phyloP scores from a whole-genome alignment of 2,329 filamentous ascomycete genomes.

The Fusarium drepaniforme region DNA sequence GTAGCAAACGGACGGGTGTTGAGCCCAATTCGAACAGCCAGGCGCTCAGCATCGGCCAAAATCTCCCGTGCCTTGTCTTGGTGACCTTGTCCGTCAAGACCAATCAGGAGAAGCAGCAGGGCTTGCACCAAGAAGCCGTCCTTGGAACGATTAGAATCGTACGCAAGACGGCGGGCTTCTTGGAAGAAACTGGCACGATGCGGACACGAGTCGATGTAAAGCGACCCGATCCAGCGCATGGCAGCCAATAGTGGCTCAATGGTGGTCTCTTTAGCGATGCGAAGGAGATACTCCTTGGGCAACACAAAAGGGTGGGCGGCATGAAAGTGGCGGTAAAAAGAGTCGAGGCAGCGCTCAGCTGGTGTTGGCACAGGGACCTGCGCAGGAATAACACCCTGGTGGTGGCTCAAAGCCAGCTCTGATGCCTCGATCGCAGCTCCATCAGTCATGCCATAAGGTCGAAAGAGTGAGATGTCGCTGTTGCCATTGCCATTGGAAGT shows the following conservation, averaged over 20 bases:
- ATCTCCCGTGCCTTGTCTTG: conserved; percentile 76
- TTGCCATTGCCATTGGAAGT: conserved; percentile 12
- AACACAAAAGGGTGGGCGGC: conserved; percentile 69
- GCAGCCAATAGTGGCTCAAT: conserved; percentile 64
- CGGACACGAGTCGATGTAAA: conserved; percentile 64
- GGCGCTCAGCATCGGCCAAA: conserved; percentile 74
- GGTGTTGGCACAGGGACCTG: conserved; percentile 50
- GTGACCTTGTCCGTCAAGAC: conserved; percentile 81
- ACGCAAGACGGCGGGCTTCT: conserved; percentile 66
- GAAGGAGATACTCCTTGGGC: conserved; percentile 63
- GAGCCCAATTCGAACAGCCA: conserved; percentile 83
- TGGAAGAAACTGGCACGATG: conserved; percentile 65
- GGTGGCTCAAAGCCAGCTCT: conserved; percentile 29
- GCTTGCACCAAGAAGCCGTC: conserved; percentile 81
- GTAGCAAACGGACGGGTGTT: conserved; percentile 77
- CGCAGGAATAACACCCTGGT: conserved; percentile 26
- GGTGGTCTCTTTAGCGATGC: conserved; percentile 60
- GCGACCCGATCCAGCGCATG: conserved; percentile 68
- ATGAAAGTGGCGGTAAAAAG: conserved; percentile 70
- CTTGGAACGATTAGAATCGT: conserved; percentile 59
- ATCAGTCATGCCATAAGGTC: conserved; percentile 30
- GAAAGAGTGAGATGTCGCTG: conserved; percentile 25
- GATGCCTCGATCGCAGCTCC: conserved; percentile 43
- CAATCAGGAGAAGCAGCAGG: conserved; percentile 80
- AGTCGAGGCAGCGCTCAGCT: conserved; percentile 66